Conservation (phyloP, 768 basidiomycete species). For the Termitomyces titanicus region DNA sequence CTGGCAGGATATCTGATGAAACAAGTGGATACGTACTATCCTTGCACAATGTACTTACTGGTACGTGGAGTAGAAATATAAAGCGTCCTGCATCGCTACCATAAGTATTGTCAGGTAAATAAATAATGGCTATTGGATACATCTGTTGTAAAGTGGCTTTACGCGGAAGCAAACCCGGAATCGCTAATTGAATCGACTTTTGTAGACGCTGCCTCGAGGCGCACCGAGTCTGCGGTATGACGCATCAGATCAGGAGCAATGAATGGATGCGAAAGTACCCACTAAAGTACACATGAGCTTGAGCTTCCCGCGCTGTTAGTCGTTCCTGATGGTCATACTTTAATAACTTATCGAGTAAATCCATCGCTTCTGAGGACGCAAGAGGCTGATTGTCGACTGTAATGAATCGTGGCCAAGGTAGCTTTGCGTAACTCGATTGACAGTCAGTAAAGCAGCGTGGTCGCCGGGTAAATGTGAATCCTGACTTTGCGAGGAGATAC, state of each 20-base stretch:
- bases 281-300: constrained; percentile 67
- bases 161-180: constrained; percentile 44
- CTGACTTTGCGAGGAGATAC: constrained; percentile 47
- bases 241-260: constrained; percentile 7
- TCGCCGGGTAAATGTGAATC: background rate
- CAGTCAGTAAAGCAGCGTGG: background rate
- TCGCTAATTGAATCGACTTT: constrained; percentile 45
- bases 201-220: constrained; percentile 41
- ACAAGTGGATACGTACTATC: constrained; percentile 8
- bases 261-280: constrained; percentile 16
- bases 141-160: constrained; percentile 7
- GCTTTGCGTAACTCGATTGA: constrained; percentile 46
- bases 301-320: constrained; percentile 63
- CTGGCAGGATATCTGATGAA: constrained; percentile 12
- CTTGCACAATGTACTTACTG: constrained; percentile 10
- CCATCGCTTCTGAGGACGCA: constrained; percentile 59
- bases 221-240: constrained; percentile 38
- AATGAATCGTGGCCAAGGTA: constrained; percentile 64
- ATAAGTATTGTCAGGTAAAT: constrained; percentile 9
- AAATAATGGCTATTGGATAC: background rate
- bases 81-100: constrained; percentile 12
- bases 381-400: constrained; percentile 54
- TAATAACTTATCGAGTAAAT: constrained; percentile 63
- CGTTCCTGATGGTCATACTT: constrained; percentile 70
- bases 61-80: constrained; percentile 8